phyloP scores from a whole-genome alignment of 164 flowering plant species.

The Macadamia tetraphylla region DNA sequence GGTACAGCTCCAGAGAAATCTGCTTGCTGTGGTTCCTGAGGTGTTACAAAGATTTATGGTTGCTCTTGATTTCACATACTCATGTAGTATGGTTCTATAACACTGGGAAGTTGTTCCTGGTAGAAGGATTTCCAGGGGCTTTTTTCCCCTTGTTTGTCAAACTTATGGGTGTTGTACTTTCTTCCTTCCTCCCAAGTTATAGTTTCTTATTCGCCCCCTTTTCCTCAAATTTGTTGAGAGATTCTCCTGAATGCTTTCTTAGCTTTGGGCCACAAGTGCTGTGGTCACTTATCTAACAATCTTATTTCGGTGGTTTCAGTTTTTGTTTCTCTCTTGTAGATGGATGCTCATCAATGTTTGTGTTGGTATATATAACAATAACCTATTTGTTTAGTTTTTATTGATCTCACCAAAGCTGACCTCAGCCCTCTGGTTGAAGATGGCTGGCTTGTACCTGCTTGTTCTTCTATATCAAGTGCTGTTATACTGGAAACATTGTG shows the following conservation, averaged over 20 bases:
- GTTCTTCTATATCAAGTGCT: not conserved
- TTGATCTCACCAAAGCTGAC: not conserved
- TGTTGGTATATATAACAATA: not conserved
- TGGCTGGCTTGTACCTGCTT: not conserved
- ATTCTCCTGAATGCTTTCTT: constrained; percentile 11
- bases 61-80: constrained; percentile 1
- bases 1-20: constrained; percentile 35
- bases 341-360: not conserved
- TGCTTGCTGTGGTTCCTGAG: constrained; percentile 39
- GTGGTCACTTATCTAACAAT: constrained; percentile 6
- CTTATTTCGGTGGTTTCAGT: not conserved
- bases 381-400: not conserved
- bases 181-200: not conserved
- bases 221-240: constrained; percentile 11
- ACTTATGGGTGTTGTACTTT: constrained; percentile 20
- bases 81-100: constrained; percentile 5
- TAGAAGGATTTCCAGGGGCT: constrained; percentile 2
- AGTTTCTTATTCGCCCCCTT: too few species aligned
- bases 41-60: not conserved
- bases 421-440: not conserved
- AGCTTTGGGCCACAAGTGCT: constrained; percentile 10
- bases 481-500: too few species aligned
- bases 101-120: constrained; percentile 8
- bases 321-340: not conserved
- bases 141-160: constrained; percentile 11